These are phyloP conservation scores for Volvariella volvacea DNA, from an alignment of 1,284 basidiomycete genomes.

Conservation along the genomic window DNA sequence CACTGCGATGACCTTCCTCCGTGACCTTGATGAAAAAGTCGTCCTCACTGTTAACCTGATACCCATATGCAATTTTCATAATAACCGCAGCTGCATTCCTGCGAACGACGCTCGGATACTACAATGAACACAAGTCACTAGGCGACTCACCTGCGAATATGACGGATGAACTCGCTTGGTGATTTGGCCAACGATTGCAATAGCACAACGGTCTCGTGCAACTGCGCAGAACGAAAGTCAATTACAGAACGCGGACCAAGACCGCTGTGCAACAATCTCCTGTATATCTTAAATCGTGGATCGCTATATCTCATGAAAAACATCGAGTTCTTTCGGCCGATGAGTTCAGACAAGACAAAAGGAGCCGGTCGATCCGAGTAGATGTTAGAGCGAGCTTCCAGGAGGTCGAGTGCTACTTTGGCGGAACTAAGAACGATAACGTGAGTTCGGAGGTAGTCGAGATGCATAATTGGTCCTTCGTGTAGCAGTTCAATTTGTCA, in stretches of 20 bases:
- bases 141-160: conserved; percentile 21
- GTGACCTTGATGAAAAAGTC: conserved; percentile 26
- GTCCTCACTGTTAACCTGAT: conserved; percentile 22
- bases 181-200: conserved; percentile 20
- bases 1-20: conserved; percentile 16
- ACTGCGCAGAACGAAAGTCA: conserved; percentile 18
- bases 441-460: too few species aligned
- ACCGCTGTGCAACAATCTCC: conserved; percentile 18
- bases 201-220: conserved; percentile 17
- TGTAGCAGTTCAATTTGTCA: too few species aligned
- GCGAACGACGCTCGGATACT: background rate
- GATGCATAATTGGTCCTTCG: too few species aligned
- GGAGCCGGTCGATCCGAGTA: conserved; percentile 29
- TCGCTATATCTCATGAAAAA: conserved; percentile 12
- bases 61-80: conserved; percentile 32
- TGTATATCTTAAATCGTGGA: conserved; percentile 16
- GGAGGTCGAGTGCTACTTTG: conserved; percentile 21
- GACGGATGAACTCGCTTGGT: conserved; percentile 22
- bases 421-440: conserved; percentile 25
- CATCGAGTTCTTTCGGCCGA: conserved; percentile 4
- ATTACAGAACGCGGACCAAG: conserved; percentile 19
- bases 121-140: background rate
- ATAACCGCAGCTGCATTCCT: conserved; percentile 27
- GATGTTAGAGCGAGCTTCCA: conserved; percentile 22
- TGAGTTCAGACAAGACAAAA: background rate